Base-by-base conservation (phyloP, 2,329 filamentous ascomycete species). In the Hymenoscyphus linearis region DNA sequence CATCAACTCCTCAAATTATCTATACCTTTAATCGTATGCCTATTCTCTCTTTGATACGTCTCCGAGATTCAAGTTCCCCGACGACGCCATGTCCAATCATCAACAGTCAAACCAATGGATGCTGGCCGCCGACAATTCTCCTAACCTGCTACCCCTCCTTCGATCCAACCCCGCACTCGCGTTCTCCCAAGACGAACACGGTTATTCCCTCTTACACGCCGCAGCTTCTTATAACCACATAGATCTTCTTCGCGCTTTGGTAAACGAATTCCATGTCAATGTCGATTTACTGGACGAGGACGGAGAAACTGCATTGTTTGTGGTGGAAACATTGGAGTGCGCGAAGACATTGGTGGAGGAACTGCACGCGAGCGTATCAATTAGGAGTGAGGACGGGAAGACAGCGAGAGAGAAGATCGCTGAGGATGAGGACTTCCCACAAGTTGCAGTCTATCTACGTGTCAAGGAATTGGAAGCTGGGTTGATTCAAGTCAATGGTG, bases 151-250 rank as follows among this genome's bases (percentile, higher is more conserved):
- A 64, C 79, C 85, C 61, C 85, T 93, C 67, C 86, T 99, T 58
- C 83, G 84, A 65, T 79, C 86, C 64, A 84, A 91, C 67, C 90
- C 91, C 36, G 76, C 84, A n/a, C 80, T 96, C 58, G 93, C 95
- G 59, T 83, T 86, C 2, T 78, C 82, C 58, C 91, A 96, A 77
- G 95, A 99, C 75, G 86, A 89, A 62, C 89, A 97, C 71, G 95
- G 95, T 70, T 99, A 99, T 78, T 96, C 92, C 54, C 85, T 98
- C 27, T 79, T 98, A 55, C 95, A 99, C 76, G 95, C 95, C 58
- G 91, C 93, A 16, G 88, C 91, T 18, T 97, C 93, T 68, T 99
- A 98, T 81, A 89, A 88, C 73, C 93, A 98, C 73, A 77, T 91
- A 37, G 84, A 89, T 60, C 85, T 99, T 16, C 82, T 97, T 16